Evolutionary conservation across 73 alveolate species (phyloP).

Genomic region (Uronychia binucleata): DNA sequence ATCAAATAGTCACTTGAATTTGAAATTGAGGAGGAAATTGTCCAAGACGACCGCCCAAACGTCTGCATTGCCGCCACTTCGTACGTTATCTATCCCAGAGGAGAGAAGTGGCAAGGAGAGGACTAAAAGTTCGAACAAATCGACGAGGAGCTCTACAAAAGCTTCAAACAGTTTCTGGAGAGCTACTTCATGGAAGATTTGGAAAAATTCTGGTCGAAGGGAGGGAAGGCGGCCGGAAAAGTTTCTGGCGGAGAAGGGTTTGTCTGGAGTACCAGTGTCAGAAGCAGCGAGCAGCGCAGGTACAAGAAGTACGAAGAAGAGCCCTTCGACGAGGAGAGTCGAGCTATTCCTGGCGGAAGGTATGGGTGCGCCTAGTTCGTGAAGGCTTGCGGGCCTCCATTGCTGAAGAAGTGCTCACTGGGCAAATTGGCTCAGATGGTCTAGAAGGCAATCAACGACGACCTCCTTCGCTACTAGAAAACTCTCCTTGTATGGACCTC

Average conservation of each 20-base stretch:
- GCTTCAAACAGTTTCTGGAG: conserved; percentile 37
- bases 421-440: conserved; percentile 68
- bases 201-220: background rate
- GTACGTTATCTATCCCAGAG: conserved; percentile 24
- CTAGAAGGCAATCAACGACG: conserved; percentile 72
- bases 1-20: background rate
- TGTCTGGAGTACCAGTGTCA: background rate
- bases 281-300: background rate
- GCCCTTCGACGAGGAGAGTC: conserved; percentile 2
- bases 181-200: conserved; percentile 37
- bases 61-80: conserved; percentile 18
- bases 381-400: conserved; percentile 66
- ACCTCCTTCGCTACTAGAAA: conserved; percentile 64
- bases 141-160: conserved; percentile 22
- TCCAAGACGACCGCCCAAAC: conserved; percentile 35
- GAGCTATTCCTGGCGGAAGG: conserved; percentile 86
- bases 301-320: background rate
- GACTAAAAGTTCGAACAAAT: conserved; percentile 43
- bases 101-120: conserved; percentile 55
- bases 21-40: conserved; percentile 14
- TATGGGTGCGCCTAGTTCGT: conserved; percentile 82
- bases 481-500: conserved; percentile 62
- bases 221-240: background rate
- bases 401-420: conserved; percentile 45
- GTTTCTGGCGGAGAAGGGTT: background rate